Base-by-base conservation (phyloP, 1,284 basidiomycete species). In the Rhodotorula sp. region DNA sequence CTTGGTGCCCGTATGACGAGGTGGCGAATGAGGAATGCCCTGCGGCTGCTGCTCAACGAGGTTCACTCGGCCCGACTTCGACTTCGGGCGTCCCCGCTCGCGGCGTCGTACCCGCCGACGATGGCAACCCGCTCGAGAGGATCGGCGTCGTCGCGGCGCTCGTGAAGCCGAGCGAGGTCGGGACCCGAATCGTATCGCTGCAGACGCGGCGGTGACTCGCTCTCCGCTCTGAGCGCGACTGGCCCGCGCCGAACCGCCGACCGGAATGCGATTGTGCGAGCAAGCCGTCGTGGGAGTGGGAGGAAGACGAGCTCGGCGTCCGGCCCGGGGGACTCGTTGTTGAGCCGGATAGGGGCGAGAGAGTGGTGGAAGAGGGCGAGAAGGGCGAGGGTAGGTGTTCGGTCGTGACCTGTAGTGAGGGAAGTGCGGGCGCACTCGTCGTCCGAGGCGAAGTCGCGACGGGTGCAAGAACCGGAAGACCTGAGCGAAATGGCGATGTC, bases 151-250 rank as follows among this genome's bases (percentile, higher is more conserved):
- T 34, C 20, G 43, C 26, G 8, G 46, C 3, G 14, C 34, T 52
- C 39, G 39, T 29, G 8, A n/a, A 23, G 4, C 62, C 59, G 29
- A 56, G 39, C 52, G 59, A 15, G 0, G 20, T 52, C 26, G 56
- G 62, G 18, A 73, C 65, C 8, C 54, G 48, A n/a, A 66, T 70
- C 58, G 65, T 70, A 26, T 67, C 68, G 43, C 56, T 60, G 26
- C 72, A 75, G 12, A 75, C 69, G 16, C 74, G 47, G 10, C 62
- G 34, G 31, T 75, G 74, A 43, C 65, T 68, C 58, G 71, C 71
- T n/a, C 71, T 26, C 12, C 74, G 48, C 60, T 75, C 64, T 29
- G 48, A 62, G 34, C 63, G 52, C 49, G 71, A 67, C 62, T 75
- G 73, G 39, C 43, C 47, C 15, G 64, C 60, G 10, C 73, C 73